A percentile compares a stretch with the other conserved stretches of the same genome.
Conservation (phyloP, 2,329 filamentous ascomycete genomes). For the Aspergillus hortae region DNA sequence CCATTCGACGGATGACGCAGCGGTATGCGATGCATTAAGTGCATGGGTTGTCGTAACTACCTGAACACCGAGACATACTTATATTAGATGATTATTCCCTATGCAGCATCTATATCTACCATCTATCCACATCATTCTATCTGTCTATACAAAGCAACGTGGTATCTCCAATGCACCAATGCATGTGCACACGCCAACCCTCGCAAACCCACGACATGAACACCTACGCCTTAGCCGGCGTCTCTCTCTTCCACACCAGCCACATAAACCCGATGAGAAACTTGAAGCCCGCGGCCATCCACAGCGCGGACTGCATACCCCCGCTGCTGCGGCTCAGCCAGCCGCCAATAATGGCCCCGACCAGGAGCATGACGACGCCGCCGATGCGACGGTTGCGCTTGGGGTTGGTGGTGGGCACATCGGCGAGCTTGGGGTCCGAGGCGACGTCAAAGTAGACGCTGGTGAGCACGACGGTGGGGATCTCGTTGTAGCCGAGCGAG, state of each 20-base stretch:
- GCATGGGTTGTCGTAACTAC: too few relatives aligned
- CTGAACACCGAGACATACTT: neutral
- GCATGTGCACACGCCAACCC: too few relatives aligned
- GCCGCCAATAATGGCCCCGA: slow-evolving; percentile 41
- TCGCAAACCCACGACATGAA: too few relatives aligned
- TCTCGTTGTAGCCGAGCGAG: slow-evolving; percentile 40
- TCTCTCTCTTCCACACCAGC: slow-evolving; percentile 34
- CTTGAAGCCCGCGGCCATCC: slow-evolving; percentile 42
- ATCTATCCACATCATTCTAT: too few relatives aligned
- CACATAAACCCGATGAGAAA: slow-evolving; percentile 33
- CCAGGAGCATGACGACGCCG: slow-evolving; percentile 35
- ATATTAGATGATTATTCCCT: neutral
- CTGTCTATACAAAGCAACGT: too few relatives aligned
- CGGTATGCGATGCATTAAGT: slow-evolving; percentile 4
- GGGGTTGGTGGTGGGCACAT: slow-evolving; percentile 33
- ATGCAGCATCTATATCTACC: neutral
- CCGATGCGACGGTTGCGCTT: slow-evolving; percentile 38
- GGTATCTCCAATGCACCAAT: too few relatives aligned
- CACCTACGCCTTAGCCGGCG: neutral
- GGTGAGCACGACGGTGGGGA: slow-evolving; percentile 46
- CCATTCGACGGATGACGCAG: slow-evolving; percentile 7
- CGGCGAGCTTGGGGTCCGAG: slow-evolving; percentile 36
- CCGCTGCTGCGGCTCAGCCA: slow-evolving; percentile 41
- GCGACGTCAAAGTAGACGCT: slow-evolving; percentile 46
- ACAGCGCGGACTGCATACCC: slow-evolving; percentile 43